Percentiles rank a stretch among this genome's conserved stretches.
These are phyloP conservation scores for Cardiospermum halicacabum DNA, from an alignment of 345 rosid genomes.

Conservation along the genomic window DNA sequence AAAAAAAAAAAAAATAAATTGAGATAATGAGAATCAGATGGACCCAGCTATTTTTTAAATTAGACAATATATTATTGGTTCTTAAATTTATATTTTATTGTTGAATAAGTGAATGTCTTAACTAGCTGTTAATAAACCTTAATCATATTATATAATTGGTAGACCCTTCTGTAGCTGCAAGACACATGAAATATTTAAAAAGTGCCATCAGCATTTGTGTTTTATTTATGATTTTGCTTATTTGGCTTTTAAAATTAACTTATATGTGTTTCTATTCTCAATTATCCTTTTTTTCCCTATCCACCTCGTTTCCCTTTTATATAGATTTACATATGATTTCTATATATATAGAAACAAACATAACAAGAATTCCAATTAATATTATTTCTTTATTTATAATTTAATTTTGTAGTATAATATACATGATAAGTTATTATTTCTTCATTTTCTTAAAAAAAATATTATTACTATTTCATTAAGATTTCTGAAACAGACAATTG, in stretches of 20 bases:
- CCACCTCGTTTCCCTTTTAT: too few relatives aligned
- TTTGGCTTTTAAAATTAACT: too few relatives aligned
- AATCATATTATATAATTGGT: constrained; percentile 10
- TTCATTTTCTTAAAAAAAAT: too few relatives aligned
- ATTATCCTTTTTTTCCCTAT: too few relatives aligned
- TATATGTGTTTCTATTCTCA: too few relatives aligned
- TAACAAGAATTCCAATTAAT: too few relatives aligned
- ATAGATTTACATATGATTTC: too few relatives aligned
- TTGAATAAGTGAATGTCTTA: not conserved
- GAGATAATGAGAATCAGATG: not conserved
- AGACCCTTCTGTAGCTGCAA: not conserved
- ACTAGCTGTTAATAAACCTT: constrained; percentile 4
- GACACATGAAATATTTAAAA: not conserved
- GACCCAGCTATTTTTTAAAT: not conserved
- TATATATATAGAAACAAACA: too few relatives aligned
- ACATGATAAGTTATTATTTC: too few relatives aligned
- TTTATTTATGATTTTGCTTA: not conserved
- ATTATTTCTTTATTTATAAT: too few relatives aligned
- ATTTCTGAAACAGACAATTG: not conserved
- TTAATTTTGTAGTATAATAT: too few relatives aligned
- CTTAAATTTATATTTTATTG: not conserved
- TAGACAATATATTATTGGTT: not conserved
- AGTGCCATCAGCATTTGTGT: not conserved
- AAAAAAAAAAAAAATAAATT: not conserved
- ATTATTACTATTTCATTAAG: too few relatives aligned